Percentiles rank a stretch among this genome's conserved stretches.
Conservation (phyloP, 139 green algal genomes). For the Nannochloris sp. region DNA sequence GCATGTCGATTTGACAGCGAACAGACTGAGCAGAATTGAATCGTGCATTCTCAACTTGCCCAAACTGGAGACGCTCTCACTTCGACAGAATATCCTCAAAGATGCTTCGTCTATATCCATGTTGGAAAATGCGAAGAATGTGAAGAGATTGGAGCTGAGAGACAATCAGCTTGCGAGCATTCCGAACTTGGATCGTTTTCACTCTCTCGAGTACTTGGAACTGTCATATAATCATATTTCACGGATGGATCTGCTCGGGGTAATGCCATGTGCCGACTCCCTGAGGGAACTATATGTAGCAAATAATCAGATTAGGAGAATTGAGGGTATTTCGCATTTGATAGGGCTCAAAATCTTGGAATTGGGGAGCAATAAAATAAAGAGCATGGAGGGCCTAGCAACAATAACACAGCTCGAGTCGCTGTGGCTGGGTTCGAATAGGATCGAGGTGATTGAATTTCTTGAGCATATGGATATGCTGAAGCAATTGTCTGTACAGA, state of each 20-base stretch:
- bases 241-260: conserved; percentile 43
- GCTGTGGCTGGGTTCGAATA: conserved; percentile 91
- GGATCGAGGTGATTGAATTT: conserved; percentile 54
- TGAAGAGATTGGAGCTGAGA: conserved; percentile 67
- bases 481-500: conserved; percentile 43
- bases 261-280: too few species aligned
- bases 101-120: conserved; percentile 20
- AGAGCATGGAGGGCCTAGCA: conserved; percentile 49
- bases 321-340: conserved; percentile 39
- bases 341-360: conserved; percentile 67
- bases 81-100: conserved; percentile 78
- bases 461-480: conserved; percentile 37
- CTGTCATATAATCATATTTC: conserved; percentile 82
- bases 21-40: conserved; percentile 64
- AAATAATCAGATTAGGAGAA: conserved; percentile 71
- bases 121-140: conserved; percentile 15
- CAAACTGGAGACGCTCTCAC: conserved; percentile 56
- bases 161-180: conserved; percentile 73
- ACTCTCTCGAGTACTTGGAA: conserved; percentile 53
- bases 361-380: conserved; percentile 86
- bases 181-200: conserved; percentile 48
- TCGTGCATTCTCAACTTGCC: conserved; percentile 50
- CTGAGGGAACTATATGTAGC: conserved; percentile 76
- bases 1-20: conserved; percentile 73
- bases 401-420: conserved; percentile 48